phyloP scores from a whole-genome alignment of 495 filamentous ascomycete genomes.

The Penicillium coffeae region DNA sequence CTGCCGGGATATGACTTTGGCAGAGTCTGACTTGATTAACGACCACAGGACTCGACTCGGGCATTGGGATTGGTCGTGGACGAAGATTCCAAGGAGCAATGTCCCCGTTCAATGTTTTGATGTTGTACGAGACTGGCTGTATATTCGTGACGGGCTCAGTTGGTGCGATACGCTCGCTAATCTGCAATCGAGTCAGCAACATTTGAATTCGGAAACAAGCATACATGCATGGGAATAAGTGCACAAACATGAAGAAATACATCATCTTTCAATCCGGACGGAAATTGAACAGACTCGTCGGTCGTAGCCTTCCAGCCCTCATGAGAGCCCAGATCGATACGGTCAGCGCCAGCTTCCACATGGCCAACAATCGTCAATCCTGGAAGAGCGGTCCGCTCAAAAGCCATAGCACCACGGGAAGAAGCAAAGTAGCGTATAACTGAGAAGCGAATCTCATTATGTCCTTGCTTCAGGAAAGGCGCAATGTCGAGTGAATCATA shows the following conservation, averaged over 20 bases:
- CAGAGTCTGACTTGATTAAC: constrained; percentile 21
- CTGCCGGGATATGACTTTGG: constrained; percentile 11
- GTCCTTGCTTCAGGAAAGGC: constrained; percentile 21
- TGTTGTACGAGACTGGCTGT: constrained; percentile 21
- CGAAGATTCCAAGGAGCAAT: constrained; percentile 32
- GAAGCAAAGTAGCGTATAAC: constrained; percentile 33
- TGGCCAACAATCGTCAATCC: constrained; percentile 32
- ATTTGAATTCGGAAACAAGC: neutral
- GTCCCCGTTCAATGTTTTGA: constrained; percentile 33
- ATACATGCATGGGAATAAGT: neutral
- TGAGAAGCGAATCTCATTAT: constrained; percentile 28
- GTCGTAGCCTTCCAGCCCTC: constrained; percentile 21
- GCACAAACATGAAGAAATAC: constrained; percentile 39
- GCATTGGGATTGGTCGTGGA: constrained; percentile 32
- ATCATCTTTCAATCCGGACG: constrained; percentile 33
- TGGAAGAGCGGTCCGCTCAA: constrained; percentile 29
- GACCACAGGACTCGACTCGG: constrained; percentile 15
- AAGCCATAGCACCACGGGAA: constrained; percentile 29
- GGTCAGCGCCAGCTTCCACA: constrained; percentile 13
- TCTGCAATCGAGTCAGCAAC: no score
- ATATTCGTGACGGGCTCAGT: neutral
- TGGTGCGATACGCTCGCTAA: constrained; percentile 31
- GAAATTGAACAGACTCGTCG: constrained; percentile 29
- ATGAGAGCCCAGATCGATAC: constrained; percentile 19
- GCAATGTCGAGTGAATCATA: constrained; percentile 38